Conservation (phyloP, 2,329 filamentous ascomycete species). For the Verticillium dahliae region DNA sequence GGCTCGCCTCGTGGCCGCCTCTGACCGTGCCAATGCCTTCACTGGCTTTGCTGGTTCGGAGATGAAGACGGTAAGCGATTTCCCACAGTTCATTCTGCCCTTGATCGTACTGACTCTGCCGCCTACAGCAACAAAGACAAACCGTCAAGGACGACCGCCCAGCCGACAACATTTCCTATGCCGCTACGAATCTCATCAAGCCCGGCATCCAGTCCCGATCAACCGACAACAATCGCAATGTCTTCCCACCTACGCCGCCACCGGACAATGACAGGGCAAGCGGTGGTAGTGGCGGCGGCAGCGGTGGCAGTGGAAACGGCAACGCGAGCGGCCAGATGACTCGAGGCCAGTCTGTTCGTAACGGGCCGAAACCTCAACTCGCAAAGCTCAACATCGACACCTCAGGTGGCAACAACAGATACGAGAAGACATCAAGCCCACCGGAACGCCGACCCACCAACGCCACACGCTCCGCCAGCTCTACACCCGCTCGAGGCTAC, state of each 20-base stretch:
- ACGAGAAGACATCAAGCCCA: slow-evolving; percentile 45
- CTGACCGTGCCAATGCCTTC: slow-evolving; percentile 72
- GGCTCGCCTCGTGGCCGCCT: slow-evolving; percentile 84
- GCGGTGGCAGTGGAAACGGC: background rate
- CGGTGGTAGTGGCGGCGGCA: slow-evolving; percentile 5
- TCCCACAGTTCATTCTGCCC: background rate
- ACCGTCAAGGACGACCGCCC: slow-evolving; percentile 72
- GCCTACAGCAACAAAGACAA: background rate
- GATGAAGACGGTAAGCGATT: slow-evolving; percentile 58
- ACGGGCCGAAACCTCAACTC: slow-evolving; percentile 53
- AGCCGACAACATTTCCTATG: slow-evolving; percentile 79
- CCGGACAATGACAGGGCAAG: slow-evolving; percentile 71
- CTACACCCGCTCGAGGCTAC: slow-evolving; percentile 29
- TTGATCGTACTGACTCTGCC: slow-evolving; percentile 8
- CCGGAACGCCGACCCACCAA: slow-evolving; percentile 22
- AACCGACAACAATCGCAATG: slow-evolving; percentile 78
- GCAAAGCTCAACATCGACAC: slow-evolving; percentile 57
- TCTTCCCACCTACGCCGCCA: slow-evolving; percentile 97
- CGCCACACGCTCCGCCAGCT: slow-evolving; percentile 24
- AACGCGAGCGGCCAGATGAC: slow-evolving; percentile 26
- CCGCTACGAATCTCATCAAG: slow-evolving; percentile 88
- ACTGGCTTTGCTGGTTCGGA: slow-evolving; percentile 76
- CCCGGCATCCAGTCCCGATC: slow-evolving; percentile 71
- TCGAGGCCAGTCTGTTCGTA: slow-evolving; percentile 55
- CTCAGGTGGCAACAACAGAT: slow-evolving; percentile 40